A percentile compares a stretch with the other conserved stretches of the same genome.
These are phyloP conservation scores for Diaporthe ampelina DNA, from an alignment of 2,329 filamentous ascomycete genomes.

Conservation along the genomic window DNA sequence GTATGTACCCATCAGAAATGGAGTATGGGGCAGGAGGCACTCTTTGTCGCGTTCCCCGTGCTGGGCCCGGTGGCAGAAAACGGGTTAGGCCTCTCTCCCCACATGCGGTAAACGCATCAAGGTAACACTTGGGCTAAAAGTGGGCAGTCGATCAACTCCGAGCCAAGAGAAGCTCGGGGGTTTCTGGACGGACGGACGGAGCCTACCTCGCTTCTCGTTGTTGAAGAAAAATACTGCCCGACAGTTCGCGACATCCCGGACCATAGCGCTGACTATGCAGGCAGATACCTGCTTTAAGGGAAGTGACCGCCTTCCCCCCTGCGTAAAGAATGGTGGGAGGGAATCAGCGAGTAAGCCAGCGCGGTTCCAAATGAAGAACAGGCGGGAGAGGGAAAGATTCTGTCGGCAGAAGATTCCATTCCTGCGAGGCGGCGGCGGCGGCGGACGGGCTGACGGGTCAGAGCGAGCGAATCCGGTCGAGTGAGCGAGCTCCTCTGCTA, in stretches of 20 bases:
- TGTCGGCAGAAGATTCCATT: slow-evolving; percentile 23
- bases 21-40: background rate
- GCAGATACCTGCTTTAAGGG: background rate
- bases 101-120: slow-evolving; percentile 19
- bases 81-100: slow-evolving; percentile 8
- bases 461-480: slow-evolving; percentile 19
- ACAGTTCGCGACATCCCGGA: slow-evolving; percentile 1
- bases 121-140: slow-evolving; percentile 29
- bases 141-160: slow-evolving; percentile 6
- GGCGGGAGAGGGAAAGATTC: background rate
- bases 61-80: slow-evolving; percentile 8
- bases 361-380: slow-evolving; percentile 5
- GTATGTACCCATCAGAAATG: background rate
- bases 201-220: background rate
- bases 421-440: slow-evolving; percentile 14
- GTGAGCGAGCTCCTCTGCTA: slow-evolving; percentile 5
- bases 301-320: background rate
- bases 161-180: slow-evolving; percentile 1
- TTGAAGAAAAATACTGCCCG: background rate
- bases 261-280: background rate
- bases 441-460: slow-evolving; percentile 15
- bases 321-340: background rate
- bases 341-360: slow-evolving; percentile 25
- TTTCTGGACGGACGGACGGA: background rate
- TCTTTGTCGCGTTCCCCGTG: slow-evolving; percentile 7